Base-by-base conservation (phyloP, 176 grass and related monocot species). In the Coix lacrymajobi region DNA sequence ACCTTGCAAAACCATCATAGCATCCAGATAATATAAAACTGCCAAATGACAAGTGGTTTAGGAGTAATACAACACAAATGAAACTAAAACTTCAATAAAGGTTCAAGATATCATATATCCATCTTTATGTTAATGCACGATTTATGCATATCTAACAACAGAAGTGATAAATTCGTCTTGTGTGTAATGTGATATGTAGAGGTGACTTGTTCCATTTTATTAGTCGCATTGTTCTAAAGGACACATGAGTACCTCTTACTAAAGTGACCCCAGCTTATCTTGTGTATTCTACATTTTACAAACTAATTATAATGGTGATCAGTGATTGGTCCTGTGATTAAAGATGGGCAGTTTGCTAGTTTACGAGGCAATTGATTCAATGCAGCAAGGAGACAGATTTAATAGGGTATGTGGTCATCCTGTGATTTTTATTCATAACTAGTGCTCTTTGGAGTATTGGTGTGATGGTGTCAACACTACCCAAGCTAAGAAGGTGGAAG, bases 11-110 rank as follows among this genome's bases (percentile, higher is more conserved):
- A 69, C 91, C 87, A 81, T 99, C 96, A 26, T 94, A 96, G 78
- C 87, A 94, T 54, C 96, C 96, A 57, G 96, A 92, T 68, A 99
- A 85, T 90, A 99, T 78, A 63, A 88, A 92, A 79, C 96, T 99
- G 96, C 58, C 76, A 92, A 87, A 86, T 52, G 16, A 84, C 10
- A 34, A 73, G 10, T 41, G 40, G 38, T 43, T 90, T 79, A 90
- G 67, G 31, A 41, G 66, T 79, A 58, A 8, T 68, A 22, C 13
- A 83, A 79, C 39, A 7, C 1, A 72, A 19, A 33, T 39, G 67
- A 56, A 82, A 41, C 13, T n/a, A 56, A 81, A 82, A 73, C 28
- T 78, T 48, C 11, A 73, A 73, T 58, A 49, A 84, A 75, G 36
- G 54, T 32, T 26, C 69, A 64, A 70, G n/a, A 73, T 58, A 22